phyloP scores from a whole-genome alignment of 208 protist species.

The Wallacemonas sp. region DNA sequence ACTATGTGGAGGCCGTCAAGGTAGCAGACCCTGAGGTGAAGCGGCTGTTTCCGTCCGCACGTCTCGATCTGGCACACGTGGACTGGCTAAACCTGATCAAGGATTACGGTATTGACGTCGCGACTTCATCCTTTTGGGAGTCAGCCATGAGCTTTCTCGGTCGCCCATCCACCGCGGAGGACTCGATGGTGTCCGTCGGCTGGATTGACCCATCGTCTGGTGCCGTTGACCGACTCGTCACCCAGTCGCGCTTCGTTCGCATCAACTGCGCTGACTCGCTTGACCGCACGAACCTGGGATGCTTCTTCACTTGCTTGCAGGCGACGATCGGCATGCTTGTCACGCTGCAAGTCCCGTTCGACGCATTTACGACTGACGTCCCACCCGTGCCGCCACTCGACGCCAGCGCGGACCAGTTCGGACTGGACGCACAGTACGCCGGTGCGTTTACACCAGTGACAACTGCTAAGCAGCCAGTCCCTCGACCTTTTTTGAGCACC shows the following conservation, averaged over 20 bases:
- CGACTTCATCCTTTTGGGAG: conserved; percentile 68
- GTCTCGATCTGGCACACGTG: conserved; percentile 75
- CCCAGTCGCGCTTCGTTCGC: conserved; percentile 80
- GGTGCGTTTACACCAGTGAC: conserved; percentile 35
- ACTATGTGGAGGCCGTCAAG: conserved; percentile 70
- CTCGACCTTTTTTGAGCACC: conserved; percentile 57
- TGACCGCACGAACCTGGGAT: conserved; percentile 93
- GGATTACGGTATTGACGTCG: conserved; percentile 69
- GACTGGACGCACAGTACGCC: conserved; percentile 22
- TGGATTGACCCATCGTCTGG: conserved; percentile 37
- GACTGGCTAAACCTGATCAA: conserved; percentile 83
- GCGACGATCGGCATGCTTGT: conserved; percentile 72
- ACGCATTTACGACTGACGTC: conserved; percentile 42
- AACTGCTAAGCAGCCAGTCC: conserved; percentile 35
- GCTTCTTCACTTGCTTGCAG: conserved; percentile 90
- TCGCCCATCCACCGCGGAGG: conserved; percentile 18
- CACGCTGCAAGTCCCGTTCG: conserved; percentile 55
- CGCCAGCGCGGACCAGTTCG: conserved; percentile 33
- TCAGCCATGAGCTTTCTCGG: conserved; percentile 53
- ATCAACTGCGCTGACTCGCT: conserved; percentile 94
- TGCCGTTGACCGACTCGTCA: conserved; percentile 44
- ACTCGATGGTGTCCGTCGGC: conserved; percentile 74
- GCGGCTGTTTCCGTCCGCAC: conserved; percentile 27
- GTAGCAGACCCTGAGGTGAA: conserved; percentile 33
- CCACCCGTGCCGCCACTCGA: conserved; percentile 45